Conservation (phyloP, 345 rosid genomes). For the Eucalyptus pauciflora region DNA sequence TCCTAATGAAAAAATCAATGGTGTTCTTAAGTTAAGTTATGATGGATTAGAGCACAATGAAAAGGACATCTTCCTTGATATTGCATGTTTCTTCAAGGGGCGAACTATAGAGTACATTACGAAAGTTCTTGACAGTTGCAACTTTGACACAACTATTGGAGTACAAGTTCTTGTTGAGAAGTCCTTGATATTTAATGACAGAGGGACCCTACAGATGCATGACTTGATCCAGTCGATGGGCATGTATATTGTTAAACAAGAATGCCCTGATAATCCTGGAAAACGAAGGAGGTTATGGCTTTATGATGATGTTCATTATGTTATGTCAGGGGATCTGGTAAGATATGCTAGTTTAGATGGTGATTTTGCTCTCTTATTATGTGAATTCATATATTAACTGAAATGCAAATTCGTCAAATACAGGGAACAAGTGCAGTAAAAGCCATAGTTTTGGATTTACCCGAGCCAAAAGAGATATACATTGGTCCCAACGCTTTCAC, state of each 20-base stretch:
- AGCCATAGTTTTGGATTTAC: background rate
- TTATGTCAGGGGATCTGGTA: background rate
- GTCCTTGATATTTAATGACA: no score
- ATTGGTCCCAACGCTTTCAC: fast-evolving
- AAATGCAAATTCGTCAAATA: fast-evolving
- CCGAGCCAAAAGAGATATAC: fast-evolving
- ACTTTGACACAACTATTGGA: no score
- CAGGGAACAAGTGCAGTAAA: background rate
- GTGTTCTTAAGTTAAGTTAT: no score
- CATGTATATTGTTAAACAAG: background rate
- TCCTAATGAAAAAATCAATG: no score
- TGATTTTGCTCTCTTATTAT: no score
- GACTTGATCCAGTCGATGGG: background rate
- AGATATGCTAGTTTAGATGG: fast-evolving
- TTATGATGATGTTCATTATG: background rate
- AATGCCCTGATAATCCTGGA: background rate
- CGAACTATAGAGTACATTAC: no score
- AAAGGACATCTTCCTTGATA: no score
- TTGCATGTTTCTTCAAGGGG: no score
- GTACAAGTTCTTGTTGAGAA: no score
- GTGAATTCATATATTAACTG: no score
- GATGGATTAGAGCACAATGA: no score
- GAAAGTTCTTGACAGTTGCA: no score
- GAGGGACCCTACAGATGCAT: background rate
- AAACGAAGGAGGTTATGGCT: fast-evolving